These are phyloP conservation scores for Cyberlindnera meyerae DNA, from an alignment of 805 yeast species.

Conservation along the genomic window DNA sequence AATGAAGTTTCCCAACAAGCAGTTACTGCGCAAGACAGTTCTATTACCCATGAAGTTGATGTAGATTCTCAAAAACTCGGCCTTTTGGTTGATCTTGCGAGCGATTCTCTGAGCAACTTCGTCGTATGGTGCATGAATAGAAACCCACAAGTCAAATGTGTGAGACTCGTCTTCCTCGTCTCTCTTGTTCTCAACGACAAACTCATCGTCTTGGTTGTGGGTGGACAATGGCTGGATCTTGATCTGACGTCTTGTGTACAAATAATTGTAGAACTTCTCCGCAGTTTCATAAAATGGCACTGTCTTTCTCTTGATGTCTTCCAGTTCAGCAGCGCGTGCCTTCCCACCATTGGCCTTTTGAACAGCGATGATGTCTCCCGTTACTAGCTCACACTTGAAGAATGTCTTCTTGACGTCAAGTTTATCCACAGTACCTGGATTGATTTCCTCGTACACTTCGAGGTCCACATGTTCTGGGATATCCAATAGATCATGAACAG, in stretches of 20 bases:
- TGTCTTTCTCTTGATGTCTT: constrained; percentile 12
- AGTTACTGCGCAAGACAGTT: constrained; percentile 38
- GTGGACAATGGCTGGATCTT: constrained; percentile 40
- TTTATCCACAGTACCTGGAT: constrained; percentile 45
- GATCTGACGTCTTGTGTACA: constrained; percentile 58
- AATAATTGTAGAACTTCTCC: constrained; percentile 46
- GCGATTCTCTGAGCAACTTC: constrained; percentile 63
- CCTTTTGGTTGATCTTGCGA: constrained; percentile 44
- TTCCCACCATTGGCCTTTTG: constrained; percentile 23
- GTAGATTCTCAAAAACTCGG: constrained; percentile 61
- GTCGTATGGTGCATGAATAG: constrained; percentile 51
- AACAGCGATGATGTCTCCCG: constrained; percentile 58
- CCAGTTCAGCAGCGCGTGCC: constrained; percentile 7
- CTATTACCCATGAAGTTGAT: constrained; percentile 57
- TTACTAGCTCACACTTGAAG: constrained; percentile 52
- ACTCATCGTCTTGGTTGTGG: constrained; percentile 45
- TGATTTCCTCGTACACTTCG: constrained; percentile 55
- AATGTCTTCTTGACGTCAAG: constrained; percentile 35
- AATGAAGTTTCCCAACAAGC: constrained; percentile 29
- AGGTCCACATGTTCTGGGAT: constrained; percentile 31
- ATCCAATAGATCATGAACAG: constrained; percentile 38
- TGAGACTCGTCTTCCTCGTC: constrained; percentile 19
- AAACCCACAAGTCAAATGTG: constrained; percentile 62
- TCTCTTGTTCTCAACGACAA: constrained; percentile 34
- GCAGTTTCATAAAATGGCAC: constrained; percentile 34